phyloP scores from a whole-genome alignment of 768 basidiomycete species.

The Baorangia bicolor region DNA sequence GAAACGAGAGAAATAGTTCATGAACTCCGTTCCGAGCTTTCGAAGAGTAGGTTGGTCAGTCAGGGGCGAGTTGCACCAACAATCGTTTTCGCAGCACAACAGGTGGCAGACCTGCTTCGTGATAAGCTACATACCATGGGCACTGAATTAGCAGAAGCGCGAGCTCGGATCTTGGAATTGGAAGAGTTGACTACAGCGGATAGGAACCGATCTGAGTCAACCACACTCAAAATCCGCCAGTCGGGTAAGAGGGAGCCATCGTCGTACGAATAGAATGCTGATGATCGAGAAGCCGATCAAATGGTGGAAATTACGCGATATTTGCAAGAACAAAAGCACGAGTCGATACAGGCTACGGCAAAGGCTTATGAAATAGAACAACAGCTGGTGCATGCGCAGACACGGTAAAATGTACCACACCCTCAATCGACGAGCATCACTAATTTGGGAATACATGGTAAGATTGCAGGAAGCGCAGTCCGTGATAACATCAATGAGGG shows the following conservation, averaged over 20 bases:
- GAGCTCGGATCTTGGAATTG: conserved; percentile 37
- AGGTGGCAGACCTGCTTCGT: conserved; percentile 49
- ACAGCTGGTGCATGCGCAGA: conserved; percentile 21
- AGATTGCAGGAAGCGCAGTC: conserved; percentile 30
- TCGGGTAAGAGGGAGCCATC: conserved; percentile 18
- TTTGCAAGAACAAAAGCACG: conserved; percentile 30
- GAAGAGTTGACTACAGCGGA: conserved; percentile 29
- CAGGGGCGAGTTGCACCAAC: background rate
- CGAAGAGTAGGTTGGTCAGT: conserved; percentile 28
- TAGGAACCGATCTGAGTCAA: conserved; percentile 21
- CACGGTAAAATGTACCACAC: conserved; percentile 14
- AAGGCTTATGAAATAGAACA: conserved; percentile 29
- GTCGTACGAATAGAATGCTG: conserved; percentile 7
- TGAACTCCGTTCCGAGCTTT: conserved; percentile 38
- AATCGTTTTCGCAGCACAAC: conserved; percentile 37
- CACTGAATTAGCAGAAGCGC: conserved; percentile 43
- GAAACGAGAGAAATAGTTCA: conserved; percentile 31
- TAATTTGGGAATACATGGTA: conserved; percentile 10
- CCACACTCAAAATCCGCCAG: conserved; percentile 23
- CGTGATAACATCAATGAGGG: conserved; percentile 28
- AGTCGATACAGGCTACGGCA: conserved; percentile 24
- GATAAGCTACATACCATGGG: conserved; percentile 44
- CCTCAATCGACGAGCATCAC: background rate
- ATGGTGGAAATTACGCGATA: conserved; percentile 24
- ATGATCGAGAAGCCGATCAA: conserved; percentile 20